Evolutionary conservation across 345 rosid species (phyloP).

Genomic region (Eucalyptus pauciflora): DNA sequence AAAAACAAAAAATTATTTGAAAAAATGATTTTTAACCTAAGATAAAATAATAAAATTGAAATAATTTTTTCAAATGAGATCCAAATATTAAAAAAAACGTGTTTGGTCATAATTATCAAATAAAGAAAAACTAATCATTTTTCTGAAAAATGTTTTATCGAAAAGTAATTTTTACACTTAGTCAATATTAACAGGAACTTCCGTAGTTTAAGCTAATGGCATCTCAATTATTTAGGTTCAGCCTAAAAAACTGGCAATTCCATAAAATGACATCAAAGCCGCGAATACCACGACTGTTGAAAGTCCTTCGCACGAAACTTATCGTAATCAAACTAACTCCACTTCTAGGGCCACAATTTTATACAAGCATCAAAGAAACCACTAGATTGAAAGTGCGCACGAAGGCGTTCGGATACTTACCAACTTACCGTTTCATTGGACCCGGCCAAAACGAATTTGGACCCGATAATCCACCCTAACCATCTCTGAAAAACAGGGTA

Average conservation of each 20-base stretch:
- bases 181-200: background rate
- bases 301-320: background rate
- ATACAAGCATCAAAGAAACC: background rate
- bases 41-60: too few relatives aligned
- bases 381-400: background rate
- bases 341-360: background rate
- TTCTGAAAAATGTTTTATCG: too few relatives aligned
- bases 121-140: too few relatives aligned
- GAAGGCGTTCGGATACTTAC: background rate
- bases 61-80: too few relatives aligned
- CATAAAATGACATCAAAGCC: too few relatives aligned
- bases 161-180: fast-evolving
- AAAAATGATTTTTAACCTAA: fast-evolving
- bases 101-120: too few relatives aligned
- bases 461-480: background rate
- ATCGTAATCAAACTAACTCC: background rate
- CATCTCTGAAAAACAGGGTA: background rate
- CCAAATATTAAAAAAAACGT: too few relatives aligned
- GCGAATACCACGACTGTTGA: background rate
- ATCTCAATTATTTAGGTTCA: too few relatives aligned
- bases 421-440: background rate
- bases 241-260: background rate
- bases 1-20: too few relatives aligned
- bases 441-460: background rate
- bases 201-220: too few relatives aligned